Conservation (phyloP, 2,329 filamentous ascomycete species). For the Endocalyx cinctus region DNA sequence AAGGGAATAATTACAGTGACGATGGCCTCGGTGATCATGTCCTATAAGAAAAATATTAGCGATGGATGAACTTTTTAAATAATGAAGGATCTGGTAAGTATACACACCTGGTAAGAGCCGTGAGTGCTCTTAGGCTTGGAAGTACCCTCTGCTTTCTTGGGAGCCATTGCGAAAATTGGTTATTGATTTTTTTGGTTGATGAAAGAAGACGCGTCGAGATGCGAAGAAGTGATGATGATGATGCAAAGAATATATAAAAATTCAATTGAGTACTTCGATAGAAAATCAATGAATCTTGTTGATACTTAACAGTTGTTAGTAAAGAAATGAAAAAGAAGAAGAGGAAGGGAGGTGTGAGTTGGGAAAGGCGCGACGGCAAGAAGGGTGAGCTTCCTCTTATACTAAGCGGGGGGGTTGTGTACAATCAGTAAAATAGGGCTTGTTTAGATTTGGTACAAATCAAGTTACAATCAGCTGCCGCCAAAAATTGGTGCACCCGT, state of each 20-base stretch:
- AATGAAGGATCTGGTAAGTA: too few species aligned
- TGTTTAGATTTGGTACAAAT: constrained; percentile 17
- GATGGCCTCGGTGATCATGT: constrained; percentile 61
- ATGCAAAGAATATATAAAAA: constrained; percentile 7
- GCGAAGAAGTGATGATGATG: constrained; percentile 11
- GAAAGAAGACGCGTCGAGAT: constrained; percentile 12
- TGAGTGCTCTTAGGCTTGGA: constrained; percentile 50
- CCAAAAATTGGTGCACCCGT: constrained; percentile 4
- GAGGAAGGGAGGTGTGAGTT: constrained; percentile 32
- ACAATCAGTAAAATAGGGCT: constrained; percentile 50
- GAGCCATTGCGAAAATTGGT: constrained; percentile 46
- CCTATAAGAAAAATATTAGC: constrained; percentile 43
- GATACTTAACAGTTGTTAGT: background rate
- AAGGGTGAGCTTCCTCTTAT: constrained; percentile 59
- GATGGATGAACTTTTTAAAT: too few species aligned
- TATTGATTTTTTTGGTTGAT: constrained; percentile 17
- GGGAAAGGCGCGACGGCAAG: constrained; percentile 44
- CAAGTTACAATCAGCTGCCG: constrained; percentile 18
- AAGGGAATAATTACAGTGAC: constrained; percentile 47
- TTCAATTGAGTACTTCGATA: constrained; percentile 18
- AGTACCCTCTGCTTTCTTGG: constrained; percentile 51
- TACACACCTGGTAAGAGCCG: constrained; percentile 55
- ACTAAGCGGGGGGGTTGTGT: constrained; percentile 46
- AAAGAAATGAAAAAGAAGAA: constrained; percentile 29
- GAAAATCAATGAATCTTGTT: background rate